Evolutionary conservation across 148 eudicot species (phyloP).

Genomic region (Bassia scoparia): DNA sequence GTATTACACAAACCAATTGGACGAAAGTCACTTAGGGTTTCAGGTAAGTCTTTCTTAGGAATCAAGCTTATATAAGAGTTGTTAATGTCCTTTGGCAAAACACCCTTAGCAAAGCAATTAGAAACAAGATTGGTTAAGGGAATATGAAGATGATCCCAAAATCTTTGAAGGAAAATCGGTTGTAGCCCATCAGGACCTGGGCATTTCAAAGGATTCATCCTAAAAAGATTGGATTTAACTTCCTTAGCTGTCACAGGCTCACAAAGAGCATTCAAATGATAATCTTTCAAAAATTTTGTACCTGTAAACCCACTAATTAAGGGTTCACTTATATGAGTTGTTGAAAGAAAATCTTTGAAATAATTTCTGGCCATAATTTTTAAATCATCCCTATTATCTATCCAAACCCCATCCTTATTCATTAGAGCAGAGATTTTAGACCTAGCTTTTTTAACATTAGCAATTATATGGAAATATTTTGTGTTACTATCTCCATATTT

Average conservation of each 20-base stretch:
- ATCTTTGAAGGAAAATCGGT: not conserved
- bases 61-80: not conserved
- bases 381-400: no score
- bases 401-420: no score
- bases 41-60: not conserved
- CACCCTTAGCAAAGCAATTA: not conserved
- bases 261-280: not conserved
- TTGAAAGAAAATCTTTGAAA: no score
- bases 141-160: not conserved
- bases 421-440: no score
- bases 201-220: not conserved
- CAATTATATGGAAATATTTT: no score
- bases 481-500: no score
- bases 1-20: not conserved
- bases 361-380: no score
- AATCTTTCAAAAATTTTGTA: no score
- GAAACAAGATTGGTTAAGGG: not conserved
- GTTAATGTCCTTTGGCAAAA: not conserved
- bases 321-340: no score
- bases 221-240: no score
- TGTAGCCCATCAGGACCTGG: not conserved
- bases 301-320: no score
- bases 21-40: not conserved
- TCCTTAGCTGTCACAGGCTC: not conserved
- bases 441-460: no score